These are phyloP conservation scores for Diplodia intermedia DNA, from an alignment of 2,329 filamentous ascomycete genomes.

Conservation along the genomic window DNA sequence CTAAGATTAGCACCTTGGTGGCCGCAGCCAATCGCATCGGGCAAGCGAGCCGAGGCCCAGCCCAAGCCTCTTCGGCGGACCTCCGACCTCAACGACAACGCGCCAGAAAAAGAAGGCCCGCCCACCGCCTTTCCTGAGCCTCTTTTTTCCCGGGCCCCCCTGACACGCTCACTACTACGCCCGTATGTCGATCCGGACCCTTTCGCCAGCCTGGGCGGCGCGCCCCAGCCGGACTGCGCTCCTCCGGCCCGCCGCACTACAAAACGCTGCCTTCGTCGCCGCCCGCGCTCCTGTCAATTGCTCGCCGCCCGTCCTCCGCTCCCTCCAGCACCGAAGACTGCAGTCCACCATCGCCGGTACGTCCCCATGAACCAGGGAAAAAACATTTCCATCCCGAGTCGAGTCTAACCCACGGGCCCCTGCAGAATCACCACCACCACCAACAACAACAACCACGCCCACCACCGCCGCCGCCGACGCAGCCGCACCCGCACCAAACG, in stretches of 20 bases:
- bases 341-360: conserved; percentile 22
- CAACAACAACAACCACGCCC: background rate
- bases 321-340: background rate
- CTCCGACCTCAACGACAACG: conserved; percentile 22
- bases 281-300: background rate
- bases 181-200: conserved; percentile 15
- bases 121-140: conserved; percentile 17
- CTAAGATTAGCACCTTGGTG: background rate
- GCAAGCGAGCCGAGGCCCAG: conserved; percentile 16
- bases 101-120: background rate
- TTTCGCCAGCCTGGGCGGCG: conserved; percentile 4
- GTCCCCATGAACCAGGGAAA: background rate
- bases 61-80: conserved; percentile 2
- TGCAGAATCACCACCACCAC: conserved; percentile 3
- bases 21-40: conserved; percentile 6
- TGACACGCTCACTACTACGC: conserved; percentile 6
- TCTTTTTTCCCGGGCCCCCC: background rate
- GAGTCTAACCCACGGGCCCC: background rate
- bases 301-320: conserved; percentile 15
- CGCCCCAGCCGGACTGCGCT: conserved; percentile 1
- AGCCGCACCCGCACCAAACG: background rate
- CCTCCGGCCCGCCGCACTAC: conserved; percentile 2
- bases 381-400: background rate
- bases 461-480: background rate
- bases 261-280: background rate